A percentile compares a stretch with the other conserved stretches of the same genome.
These are phyloP conservation scores for Phialocephala subalpina DNA, from an alignment of 2,329 filamentous ascomycete genomes.

Conservation along the genomic window DNA sequence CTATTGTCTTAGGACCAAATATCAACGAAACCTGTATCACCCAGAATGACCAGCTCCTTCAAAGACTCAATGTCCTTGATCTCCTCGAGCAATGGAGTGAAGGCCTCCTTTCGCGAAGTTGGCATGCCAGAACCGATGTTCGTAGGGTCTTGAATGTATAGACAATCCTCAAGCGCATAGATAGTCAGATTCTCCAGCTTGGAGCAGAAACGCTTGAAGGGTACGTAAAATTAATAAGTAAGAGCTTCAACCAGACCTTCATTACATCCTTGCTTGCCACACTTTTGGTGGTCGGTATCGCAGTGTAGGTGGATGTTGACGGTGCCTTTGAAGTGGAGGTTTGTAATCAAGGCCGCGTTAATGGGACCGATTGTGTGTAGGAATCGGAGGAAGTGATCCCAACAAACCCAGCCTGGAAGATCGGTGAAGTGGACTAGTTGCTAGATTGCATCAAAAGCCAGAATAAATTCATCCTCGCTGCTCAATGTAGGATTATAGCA, in stretches of 20 bases:
- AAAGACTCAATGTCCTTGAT: neutral
- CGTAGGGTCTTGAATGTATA: neutral
- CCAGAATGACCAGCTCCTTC: neutral
- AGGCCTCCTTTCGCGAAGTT: neutral
- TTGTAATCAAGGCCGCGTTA: conserved; percentile 17
- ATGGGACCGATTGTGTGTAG: conserved; percentile 24
- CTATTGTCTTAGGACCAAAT: no score
- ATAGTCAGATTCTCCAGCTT: neutral
- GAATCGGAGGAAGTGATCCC: conserved; percentile 28
- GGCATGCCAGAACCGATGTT: neutral
- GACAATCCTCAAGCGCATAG: neutral
- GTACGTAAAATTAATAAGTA: neutral
- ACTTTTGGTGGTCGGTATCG: neutral
- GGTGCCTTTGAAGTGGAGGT: conserved; percentile 6
- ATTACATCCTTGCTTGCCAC: neutral
- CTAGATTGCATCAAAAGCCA: neutral
- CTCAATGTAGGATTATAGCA: no score
- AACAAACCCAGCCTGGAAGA: conserved; percentile 21
- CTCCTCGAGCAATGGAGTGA: neutral
- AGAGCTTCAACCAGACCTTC: neutral
- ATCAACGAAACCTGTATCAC: neutral
- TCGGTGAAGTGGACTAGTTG: neutral
- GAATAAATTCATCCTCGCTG: no score
- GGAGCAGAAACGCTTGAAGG: neutral
- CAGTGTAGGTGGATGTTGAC: conserved; percentile 6